Percentiles rank a stretch among this genome's conserved stretches.
Conservation (phyloP, 129 eudicot species). For the Helichrysum umbraculigerum region DNA sequence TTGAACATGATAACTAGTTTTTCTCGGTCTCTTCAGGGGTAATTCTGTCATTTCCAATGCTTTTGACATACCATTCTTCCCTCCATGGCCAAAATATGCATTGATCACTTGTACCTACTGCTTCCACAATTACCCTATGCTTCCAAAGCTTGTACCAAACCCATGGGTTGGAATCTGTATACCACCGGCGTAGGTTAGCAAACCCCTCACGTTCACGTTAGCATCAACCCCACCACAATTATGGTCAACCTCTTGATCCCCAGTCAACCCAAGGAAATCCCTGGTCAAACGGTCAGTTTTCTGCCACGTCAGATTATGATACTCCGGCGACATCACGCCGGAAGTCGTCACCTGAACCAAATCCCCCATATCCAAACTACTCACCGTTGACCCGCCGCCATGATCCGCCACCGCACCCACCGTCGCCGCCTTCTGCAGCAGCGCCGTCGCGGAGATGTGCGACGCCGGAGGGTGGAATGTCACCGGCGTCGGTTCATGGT, state of each 20-base stretch:
- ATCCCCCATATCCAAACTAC: slow-evolving; percentile 41
- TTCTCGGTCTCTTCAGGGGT: slow-evolving; percentile 6
- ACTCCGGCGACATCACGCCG: slow-evolving; percentile 37
- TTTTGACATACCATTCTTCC: no score
- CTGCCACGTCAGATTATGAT: slow-evolving; percentile 48
- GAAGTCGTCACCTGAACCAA: slow-evolving; percentile 32
- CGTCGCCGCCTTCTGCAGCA: slow-evolving; percentile 75
- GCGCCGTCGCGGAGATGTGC: slow-evolving; percentile 84
- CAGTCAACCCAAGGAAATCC: slow-evolving; percentile 80
- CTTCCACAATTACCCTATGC: slow-evolving; percentile 55
- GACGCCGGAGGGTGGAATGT: slow-evolving; percentile 19
- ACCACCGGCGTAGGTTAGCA: slow-evolving; percentile 60
- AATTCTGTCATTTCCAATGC: slow-evolving; percentile 16
- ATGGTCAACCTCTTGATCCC: slow-evolving; percentile 34
- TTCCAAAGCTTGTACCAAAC: slow-evolving; percentile 45
- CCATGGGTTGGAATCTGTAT: slow-evolving; percentile 51
- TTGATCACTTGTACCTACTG: slow-evolving; percentile 12
- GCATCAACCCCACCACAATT: slow-evolving; percentile 33
- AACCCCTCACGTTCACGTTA: slow-evolving; percentile 44
- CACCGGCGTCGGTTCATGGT: slow-evolving; percentile 30
- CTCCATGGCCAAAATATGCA: slow-evolving; percentile 1
- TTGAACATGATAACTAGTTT: neutral
- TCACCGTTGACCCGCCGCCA: slow-evolving; percentile 51
- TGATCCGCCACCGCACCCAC: slow-evolving; percentile 51
- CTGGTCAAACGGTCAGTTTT: slow-evolving; percentile 61